Conservation (phyloP, 2,329 filamentous ascomycete genomes). For the Amauroascus verrucosus region DNA sequence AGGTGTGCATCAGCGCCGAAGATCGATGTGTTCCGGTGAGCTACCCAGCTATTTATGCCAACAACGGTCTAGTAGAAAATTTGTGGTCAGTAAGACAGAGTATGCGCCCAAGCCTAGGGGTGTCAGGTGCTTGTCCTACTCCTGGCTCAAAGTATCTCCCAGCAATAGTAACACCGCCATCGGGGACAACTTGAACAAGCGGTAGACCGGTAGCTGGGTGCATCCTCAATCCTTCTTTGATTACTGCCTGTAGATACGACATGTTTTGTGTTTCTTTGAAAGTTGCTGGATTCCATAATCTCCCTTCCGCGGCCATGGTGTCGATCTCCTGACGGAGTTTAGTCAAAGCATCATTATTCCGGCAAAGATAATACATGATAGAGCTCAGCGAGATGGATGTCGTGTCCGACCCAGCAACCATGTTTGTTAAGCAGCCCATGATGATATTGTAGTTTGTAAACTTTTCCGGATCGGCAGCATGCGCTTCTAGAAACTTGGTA, state of each 20-base stretch:
- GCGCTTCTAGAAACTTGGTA: too few relatives aligned
- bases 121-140: slow-evolving; percentile 41
- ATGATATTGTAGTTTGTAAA: too few relatives aligned
- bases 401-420: too few relatives aligned
- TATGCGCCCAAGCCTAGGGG: too few relatives aligned
- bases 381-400: too few relatives aligned
- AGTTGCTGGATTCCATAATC: slow-evolving; percentile 50
- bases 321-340: neutral
- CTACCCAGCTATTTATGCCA: slow-evolving; percentile 64
- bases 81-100: neutral
- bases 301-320: slow-evolving; percentile 6
- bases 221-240: slow-evolving; percentile 68
- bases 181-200: slow-evolving; percentile 62
- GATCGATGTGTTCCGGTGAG: slow-evolving; percentile 57
- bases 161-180: slow-evolving; percentile 52
- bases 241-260: slow-evolving; percentile 63
- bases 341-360: neutral
- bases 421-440: too few relatives aligned
- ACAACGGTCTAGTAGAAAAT: slow-evolving; percentile 43
- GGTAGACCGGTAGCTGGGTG: slow-evolving; percentile 65
- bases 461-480: too few relatives aligned
- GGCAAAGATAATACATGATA: neutral
- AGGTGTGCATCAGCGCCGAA: slow-evolving; percentile 58
- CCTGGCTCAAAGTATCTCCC: slow-evolving; percentile 50
- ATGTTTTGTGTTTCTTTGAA: slow-evolving; percentile 61